Conservation (phyloP, 345 rosid species). For the Streptanthus diversifolius region DNA sequence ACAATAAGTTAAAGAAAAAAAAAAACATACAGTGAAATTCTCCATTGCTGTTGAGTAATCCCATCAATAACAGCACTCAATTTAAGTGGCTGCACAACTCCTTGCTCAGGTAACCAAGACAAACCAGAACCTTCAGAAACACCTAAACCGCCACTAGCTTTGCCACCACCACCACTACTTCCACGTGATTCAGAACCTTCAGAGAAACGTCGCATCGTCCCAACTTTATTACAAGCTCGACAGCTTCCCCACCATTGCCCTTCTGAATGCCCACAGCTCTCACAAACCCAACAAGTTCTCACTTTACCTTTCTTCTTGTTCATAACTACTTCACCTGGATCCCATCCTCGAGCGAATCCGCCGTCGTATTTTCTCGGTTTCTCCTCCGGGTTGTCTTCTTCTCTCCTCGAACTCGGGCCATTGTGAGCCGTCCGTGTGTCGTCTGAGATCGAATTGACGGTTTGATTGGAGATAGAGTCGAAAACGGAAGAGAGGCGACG, state of each 20-base stretch:
- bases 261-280: conserved; percentile 60
- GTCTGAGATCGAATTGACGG: conserved; percentile 2
- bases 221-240: conserved; percentile 47
- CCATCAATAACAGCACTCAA: conserved; percentile 59
- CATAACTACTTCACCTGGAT: conserved; percentile 28
- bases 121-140: conserved; percentile 40
- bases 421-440: neutral
- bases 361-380: conserved; percentile 12
- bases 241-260: conserved; percentile 98
- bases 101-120: conserved; percentile 64
- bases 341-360: conserved; percentile 5
- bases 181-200: conserved; percentile 28
- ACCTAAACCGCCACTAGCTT: conserved; percentile 37
- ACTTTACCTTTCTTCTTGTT: conserved; percentile 49
- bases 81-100: conserved; percentile 46
- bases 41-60: conserved; percentile 54
- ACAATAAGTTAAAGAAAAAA: neutral
- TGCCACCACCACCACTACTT: conserved; percentile 21
- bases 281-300: conserved; percentile 60
- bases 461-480: conserved; percentile 18
- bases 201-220: conserved; percentile 55
- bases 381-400: conserved; percentile 18
- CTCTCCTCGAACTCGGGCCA: conserved; percentile 9
- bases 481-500: conserved; percentile 39
- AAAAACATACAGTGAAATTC: conserved; percentile 60